These are phyloP conservation scores for Rhizopus arrhizus DNA, from an alignment of 371 early-diverging fungal species.

Conservation along the genomic window DNA sequence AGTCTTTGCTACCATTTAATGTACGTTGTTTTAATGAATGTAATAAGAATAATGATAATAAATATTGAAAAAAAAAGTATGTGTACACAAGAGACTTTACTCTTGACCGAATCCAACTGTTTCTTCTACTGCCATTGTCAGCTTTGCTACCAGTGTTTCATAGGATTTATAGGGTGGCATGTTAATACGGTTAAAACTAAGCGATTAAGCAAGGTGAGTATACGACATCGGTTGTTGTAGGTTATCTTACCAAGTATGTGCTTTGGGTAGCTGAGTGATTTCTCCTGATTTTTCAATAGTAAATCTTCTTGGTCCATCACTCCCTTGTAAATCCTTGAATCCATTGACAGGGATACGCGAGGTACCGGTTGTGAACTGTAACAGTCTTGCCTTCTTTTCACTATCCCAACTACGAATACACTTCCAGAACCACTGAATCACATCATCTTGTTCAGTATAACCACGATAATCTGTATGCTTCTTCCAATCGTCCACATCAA, in stretches of 20 bases:
- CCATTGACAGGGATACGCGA: slow-evolving; percentile 98
- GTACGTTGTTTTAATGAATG: neutral
- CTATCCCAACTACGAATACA: slow-evolving; percentile 86
- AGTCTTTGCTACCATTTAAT: neutral
- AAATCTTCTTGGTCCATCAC: slow-evolving; percentile 95
- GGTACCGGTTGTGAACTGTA: slow-evolving; percentile 99
- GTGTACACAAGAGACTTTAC: slow-evolving; percentile 33
- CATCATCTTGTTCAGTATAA: slow-evolving; percentile 94
- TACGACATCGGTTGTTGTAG: neutral
- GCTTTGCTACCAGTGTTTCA: slow-evolving; percentile 73
- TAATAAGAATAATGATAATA: neutral
- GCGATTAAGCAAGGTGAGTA: neutral
- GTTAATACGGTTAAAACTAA: slow-evolving; percentile 93
- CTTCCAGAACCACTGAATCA: slow-evolving; percentile 98
- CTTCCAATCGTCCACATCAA: slow-evolving; percentile 99
- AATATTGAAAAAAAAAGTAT: neutral
- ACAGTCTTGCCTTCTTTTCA: slow-evolving; percentile 92
- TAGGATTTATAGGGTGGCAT: slow-evolving; percentile 87
- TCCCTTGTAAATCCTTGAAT: slow-evolving; percentile 97
- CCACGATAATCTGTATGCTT: slow-evolving; percentile 98
- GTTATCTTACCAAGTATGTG: slow-evolving; percentile 85
- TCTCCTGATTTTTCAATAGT: slow-evolving; percentile 97
- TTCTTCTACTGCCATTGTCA: slow-evolving; percentile 93
- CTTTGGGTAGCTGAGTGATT: slow-evolving; percentile 83
- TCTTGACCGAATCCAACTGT: slow-evolving; percentile 87